A percentile compares a stretch with the other conserved stretches of the same genome.
Conservation (phyloP, 108 stramenopile species). For the Cylindrotheca closterium region DNA sequence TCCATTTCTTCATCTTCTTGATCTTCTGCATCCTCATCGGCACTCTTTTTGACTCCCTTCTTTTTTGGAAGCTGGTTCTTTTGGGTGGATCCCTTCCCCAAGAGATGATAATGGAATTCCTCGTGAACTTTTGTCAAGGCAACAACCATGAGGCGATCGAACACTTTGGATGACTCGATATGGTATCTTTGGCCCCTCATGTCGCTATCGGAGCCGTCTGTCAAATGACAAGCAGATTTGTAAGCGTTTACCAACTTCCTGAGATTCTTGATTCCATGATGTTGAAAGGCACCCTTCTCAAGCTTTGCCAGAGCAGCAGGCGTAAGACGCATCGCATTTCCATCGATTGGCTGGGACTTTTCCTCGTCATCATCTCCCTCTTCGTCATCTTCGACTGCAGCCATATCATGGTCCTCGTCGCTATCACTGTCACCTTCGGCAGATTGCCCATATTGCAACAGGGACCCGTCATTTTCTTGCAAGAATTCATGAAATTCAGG, state of each 20-base stretch:
- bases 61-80: slow-evolving; percentile 12
- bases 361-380: slow-evolving; percentile 26
- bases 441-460: slow-evolving; percentile 73
- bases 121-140: slow-evolving; percentile 66
- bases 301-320: slow-evolving; percentile 43
- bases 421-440: slow-evolving; percentile 53
- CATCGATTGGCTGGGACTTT: slow-evolving; percentile 12
- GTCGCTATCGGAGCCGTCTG: slow-evolving; percentile 41
- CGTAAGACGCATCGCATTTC: slow-evolving; percentile 42
- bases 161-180: slow-evolving; percentile 70
- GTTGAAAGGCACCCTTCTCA: slow-evolving; percentile 66
- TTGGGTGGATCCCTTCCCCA: slow-evolving; percentile 35
- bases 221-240: slow-evolving; percentile 80
- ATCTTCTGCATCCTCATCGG: slow-evolving; percentile 36
- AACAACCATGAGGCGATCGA: slow-evolving; percentile 76
- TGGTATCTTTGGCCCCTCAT: slow-evolving; percentile 44
- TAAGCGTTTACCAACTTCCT: slow-evolving; percentile 71
- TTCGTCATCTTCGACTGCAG: slow-evolving; percentile 42
- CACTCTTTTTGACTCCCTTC: slow-evolving; percentile 13
- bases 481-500: slow-evolving; percentile 91
- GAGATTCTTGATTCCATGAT: slow-evolving; percentile 74
- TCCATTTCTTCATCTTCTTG: slow-evolving; percentile 40
- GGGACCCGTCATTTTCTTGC: slow-evolving; percentile 74
- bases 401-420: slow-evolving; percentile 17
- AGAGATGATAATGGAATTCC: slow-evolving; percentile 72